Evolutionary conservation across 1,284 basidiomycete genomes (phyloP).

Genomic region (Mrakiaceae sp.): DNA sequence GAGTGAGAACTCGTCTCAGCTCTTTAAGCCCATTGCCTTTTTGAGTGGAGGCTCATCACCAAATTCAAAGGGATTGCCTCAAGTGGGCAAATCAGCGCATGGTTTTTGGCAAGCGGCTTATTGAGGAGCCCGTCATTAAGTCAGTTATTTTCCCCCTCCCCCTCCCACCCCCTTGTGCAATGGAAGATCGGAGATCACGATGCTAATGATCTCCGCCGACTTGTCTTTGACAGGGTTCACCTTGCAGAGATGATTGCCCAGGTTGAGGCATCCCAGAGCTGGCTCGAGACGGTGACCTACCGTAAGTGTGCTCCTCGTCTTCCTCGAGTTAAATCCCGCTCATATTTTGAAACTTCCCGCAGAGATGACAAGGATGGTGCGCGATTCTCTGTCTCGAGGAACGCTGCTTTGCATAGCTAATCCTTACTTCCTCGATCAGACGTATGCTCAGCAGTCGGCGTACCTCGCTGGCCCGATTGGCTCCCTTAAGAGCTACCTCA

Average conservation of each 20-base stretch:
- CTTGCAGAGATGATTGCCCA: constrained; percentile 76
- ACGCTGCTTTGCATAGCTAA: too few species aligned
- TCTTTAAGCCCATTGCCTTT: too few species aligned
- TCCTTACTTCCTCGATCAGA: too few species aligned
- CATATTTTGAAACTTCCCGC: too few species aligned
- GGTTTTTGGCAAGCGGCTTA: constrained; percentile 65
- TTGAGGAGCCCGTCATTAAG: constrained; percentile 63
- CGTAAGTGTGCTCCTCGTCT: neutral
- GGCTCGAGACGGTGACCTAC: constrained; percentile 52
- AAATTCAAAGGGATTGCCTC: neutral
- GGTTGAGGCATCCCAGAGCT: constrained; percentile 68
- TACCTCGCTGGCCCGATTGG: constrained; percentile 27
- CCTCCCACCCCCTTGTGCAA: too few species aligned
- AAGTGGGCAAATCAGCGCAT: constrained; percentile 13
- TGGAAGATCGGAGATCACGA: too few species aligned
- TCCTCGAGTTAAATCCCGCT: too few species aligned
- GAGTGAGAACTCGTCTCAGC: constrained; percentile 23
- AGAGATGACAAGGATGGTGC: constrained; percentile 68
- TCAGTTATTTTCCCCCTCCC: too few species aligned
- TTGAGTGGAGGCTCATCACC: too few species aligned
- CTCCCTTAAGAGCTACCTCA: constrained; percentile 48
- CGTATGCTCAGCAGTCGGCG: too few species aligned
- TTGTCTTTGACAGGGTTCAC: constrained; percentile 46
- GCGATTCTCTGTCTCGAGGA: constrained; percentile 51
- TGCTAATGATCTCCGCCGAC: too few species aligned